Evolutionary conservation across 2,329 filamentous ascomycete genomes (phyloP), one percentile per base, ranked within the genome.

Genomic region (Boeremia exigua): DNA sequence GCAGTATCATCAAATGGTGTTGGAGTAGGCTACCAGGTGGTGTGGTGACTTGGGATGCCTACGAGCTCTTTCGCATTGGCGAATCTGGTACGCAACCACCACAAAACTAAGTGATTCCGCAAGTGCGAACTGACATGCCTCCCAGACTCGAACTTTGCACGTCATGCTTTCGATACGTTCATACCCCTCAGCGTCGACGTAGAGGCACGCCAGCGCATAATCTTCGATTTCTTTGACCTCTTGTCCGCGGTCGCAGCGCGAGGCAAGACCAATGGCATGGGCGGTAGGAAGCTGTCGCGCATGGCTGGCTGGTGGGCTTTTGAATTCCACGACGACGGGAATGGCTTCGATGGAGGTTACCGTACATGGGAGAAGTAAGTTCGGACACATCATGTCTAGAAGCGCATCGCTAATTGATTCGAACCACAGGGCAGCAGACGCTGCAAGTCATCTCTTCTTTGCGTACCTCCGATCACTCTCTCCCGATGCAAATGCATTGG

Each of bases 271-370:
- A 99, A 99, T 74, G 95, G 95, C 38, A 86, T 99, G 60, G 91
- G 92, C 58, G 95, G 95, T 25, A 87, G 93, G 61, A 98, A 98
- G 75, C 84, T 99, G 50, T 98, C 95, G 9, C 86, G 95, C 63
- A 91, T 96, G 84, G 95, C 94, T 36, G 92, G 93, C 40, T 99
- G 95, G 95, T 99, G 95, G 95, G 92, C 94, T 1, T 99, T 99
- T 73, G 94, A 97, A 70, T 91, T 96, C 64, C 85, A 82, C 42
- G 93, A 98, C 72, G 87, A 87, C 6, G 90, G 90, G 37, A 94
- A 90, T 72, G 95, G 95, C 14, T 99, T 99, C 67, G 95, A 98
- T 65, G 91, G 91, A 36, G 93, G 94, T 50, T 99, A 99, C 77
- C 91, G 90, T 71, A 86, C 86, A 39, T 99, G 95, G 93, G 81